Base-by-base conservation (phyloP, 2,329 filamentous ascomycete species). In the Septoria linicola region DNA sequence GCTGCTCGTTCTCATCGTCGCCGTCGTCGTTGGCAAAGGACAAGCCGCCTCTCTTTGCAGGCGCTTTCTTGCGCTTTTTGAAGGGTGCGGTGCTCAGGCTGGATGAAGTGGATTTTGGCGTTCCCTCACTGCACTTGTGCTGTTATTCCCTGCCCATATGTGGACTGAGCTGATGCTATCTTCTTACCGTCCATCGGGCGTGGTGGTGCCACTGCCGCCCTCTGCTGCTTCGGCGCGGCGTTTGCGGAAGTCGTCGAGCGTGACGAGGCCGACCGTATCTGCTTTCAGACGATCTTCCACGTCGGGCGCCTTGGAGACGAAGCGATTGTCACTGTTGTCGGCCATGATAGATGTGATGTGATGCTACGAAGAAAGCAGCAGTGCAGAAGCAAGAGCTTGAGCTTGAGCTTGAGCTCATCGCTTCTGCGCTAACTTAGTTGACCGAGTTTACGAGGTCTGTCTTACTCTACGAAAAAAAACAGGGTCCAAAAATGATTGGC, bases 211-310 rank as follows among this genome's bases (percentile, higher is more conserved):
- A 46, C 86, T 65, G 84, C 83, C 10, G 31, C 45, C 55, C 45
- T 62, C 60, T 64, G 93, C 89, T n/a, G 91, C 89, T 71, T 96
- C 89, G 62, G 90, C 91, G 70, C 92, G 89, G 53, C 93, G 85
- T 74, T 99, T 97, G 71, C 92, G 89, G 70, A 95, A 97, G 68
- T 97, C 93, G 59, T 88, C 89, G 36, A 96, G 84, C 51, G 88
- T 83, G 46, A 97, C 92, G 2, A 99, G 84, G 34, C 93, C 93
- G 59, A 96, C 90, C 0, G 89, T 95, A 65, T 89, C 84, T 47
- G 83, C 88, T 54, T 92, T 92, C 41, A 96, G 79, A 11, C 89
- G 78, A 66, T 96, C 85, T 69, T 92, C 83, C 1, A 88, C 87
- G 1, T 87, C 87, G 60, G 85, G 79, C 57, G 84, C 85, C 66